phyloP scores from a whole-genome alignment of 1,284 basidiomycete species.

The Mycocalia duriaeana region DNA sequence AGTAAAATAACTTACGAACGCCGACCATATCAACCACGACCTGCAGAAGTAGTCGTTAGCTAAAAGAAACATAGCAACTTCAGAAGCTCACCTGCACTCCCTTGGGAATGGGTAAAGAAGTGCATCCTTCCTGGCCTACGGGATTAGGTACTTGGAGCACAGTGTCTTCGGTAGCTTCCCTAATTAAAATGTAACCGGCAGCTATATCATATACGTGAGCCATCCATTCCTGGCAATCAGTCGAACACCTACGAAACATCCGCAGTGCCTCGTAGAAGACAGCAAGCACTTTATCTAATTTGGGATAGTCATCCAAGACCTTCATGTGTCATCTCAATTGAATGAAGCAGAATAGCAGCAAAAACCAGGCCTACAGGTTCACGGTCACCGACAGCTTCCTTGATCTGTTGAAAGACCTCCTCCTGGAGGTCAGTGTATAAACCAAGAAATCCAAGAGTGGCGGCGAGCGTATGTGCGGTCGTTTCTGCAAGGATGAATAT shows the following conservation, averaged over 20 bases:
- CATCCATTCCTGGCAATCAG: too few relatives aligned
- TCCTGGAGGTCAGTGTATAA: slow-evolving; percentile 42
- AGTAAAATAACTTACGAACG: slow-evolving; percentile 34
- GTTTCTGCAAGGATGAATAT: slow-evolving; percentile 34
- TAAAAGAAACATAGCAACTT: neutral
- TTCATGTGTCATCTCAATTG: slow-evolving; percentile 13
- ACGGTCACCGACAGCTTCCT: slow-evolving; percentile 35
- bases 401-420: slow-evolving; percentile 41
- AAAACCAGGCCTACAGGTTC: slow-evolving; percentile 30
- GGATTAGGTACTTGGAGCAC: slow-evolving; percentile 26
- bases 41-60: slow-evolving; percentile 10
- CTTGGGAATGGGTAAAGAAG: slow-evolving; percentile 23
- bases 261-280: slow-evolving; percentile 42
- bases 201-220: too few relatives aligned
- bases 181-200: slow-evolving; percentile 24
- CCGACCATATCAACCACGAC: slow-evolving; percentile 47
- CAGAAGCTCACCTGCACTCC: slow-evolving; percentile 16
- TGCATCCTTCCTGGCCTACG: slow-evolving; percentile 23
- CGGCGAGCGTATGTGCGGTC: slow-evolving; percentile 43
- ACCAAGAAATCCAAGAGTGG: slow-evolving; percentile 41
- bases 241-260: slow-evolving; percentile 41
- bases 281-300: slow-evolving; percentile 40
- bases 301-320: slow-evolving; percentile 38
- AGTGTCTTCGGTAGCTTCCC: slow-evolving; percentile 27
- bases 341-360: neutral